Percentiles rank a stretch among this genome's conserved stretches.
phyloP scores from a whole-genome alignment of 441 rosid genomes.

The Breynia disticha region DNA sequence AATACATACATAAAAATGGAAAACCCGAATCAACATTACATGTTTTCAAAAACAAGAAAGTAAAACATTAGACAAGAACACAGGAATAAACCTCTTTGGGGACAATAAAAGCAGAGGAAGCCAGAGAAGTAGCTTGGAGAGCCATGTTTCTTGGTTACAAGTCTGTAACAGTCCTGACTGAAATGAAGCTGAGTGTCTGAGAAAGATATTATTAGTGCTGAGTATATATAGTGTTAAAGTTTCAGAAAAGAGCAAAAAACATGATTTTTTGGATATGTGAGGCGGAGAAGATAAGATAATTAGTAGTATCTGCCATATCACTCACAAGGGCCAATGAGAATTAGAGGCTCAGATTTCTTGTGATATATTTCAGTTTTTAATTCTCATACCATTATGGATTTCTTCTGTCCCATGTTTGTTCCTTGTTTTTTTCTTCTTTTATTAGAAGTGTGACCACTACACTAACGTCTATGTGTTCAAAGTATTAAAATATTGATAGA shows the following conservation, averaged over 20 bases:
- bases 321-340: constrained; percentile 38
- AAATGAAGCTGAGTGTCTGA: too few relatives aligned
- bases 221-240: constrained; percentile 2
- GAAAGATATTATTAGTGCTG: not conserved
- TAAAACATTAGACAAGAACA: not conserved
- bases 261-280: constrained; percentile 15
- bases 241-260: constrained; percentile 4
- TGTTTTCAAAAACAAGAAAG: not conserved
- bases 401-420: too few relatives aligned
- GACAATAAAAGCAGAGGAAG: constrained; percentile 50
- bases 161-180: too few relatives aligned
- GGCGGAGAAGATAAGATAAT: constrained; percentile 48
- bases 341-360: constrained; percentile 42
- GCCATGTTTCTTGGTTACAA: constrained; percentile 33
- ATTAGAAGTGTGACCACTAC: too few relatives aligned
- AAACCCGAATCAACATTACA: constrained; percentile 5
- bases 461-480: too few relatives aligned
- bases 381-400: too few relatives aligned
- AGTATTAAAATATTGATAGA: too few relatives aligned
- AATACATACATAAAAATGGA: not conserved
- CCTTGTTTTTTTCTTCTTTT: too few relatives aligned
- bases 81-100: constrained; percentile 48
- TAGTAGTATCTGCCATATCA: constrained; percentile 38
- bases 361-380: constrained; percentile 5
- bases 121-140: constrained; percentile 70